These are phyloP conservation scores for Pythium volutum DNA, from an alignment of 352 stramenopile species.

Conservation along the genomic window DNA sequence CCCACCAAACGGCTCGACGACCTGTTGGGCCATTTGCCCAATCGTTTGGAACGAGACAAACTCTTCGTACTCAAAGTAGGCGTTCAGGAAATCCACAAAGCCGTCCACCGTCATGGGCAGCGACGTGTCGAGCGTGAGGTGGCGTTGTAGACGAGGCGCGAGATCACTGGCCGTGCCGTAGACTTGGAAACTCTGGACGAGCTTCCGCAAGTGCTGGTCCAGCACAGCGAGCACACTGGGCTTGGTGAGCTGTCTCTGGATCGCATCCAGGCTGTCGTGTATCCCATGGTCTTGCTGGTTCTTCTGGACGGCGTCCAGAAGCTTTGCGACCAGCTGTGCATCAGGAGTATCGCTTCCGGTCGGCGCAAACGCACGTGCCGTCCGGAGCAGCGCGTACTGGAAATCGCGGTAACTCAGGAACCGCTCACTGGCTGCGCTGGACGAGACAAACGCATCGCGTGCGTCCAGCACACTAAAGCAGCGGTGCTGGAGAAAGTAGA, in stretches of 20 bases:
- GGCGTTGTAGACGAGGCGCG: neutral
- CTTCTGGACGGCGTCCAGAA: constrained; percentile 27
- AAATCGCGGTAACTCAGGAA: constrained; percentile 59
- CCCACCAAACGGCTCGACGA: constrained; percentile 3
- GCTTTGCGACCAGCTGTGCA: constrained; percentile 23
- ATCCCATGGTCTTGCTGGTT: neutral
- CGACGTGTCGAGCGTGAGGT: constrained; percentile 20
- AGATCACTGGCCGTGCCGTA: constrained; percentile 37
- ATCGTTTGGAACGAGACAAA: constrained; percentile 56
- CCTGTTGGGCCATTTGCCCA: constrained; percentile 9
- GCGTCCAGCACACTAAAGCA: constrained; percentile 65
- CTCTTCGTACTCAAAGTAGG: constrained; percentile 77
- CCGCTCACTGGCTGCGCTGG: constrained; percentile 41
- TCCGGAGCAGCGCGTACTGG: constrained; percentile 48
- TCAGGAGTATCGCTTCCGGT: constrained; percentile 15
- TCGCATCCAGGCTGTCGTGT: constrained; percentile 30
- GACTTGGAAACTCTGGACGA: constrained; percentile 59
- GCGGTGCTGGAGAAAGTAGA: constrained; percentile 69
- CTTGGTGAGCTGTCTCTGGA: constrained; percentile 51
- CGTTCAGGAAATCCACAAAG: constrained; percentile 77
- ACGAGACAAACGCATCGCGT: constrained; percentile 59
- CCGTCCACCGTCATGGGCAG: constrained; percentile 56
- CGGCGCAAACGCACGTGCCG: constrained; percentile 23
- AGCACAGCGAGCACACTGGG: constrained; percentile 46
- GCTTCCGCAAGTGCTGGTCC: constrained; percentile 36